Conservation (phyloP, 129 eudicot genomes). For the Chrysanthemum makinoi region DNA sequence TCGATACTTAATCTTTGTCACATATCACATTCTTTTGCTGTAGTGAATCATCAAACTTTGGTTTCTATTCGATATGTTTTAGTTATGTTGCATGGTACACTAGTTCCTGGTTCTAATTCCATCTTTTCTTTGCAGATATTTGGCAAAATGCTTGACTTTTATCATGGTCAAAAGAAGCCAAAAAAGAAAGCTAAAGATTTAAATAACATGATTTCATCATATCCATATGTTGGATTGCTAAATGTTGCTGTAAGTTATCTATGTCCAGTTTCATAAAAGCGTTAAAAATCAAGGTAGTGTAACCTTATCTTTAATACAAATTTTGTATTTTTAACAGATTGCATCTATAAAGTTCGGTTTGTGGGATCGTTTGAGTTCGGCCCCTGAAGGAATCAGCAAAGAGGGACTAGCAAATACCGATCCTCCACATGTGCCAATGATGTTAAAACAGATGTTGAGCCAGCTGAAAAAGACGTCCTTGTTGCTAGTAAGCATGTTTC, state of each 20-base stretch:
- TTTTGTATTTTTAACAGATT: conserved; percentile 45
- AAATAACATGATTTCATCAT: conserved; percentile 30
- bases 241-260: conserved; percentile 77
- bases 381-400: conserved; percentile 36
- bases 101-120: background rate
- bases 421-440: conserved; percentile 28
- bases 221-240: conserved; percentile 70
- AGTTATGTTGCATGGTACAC: background rate
- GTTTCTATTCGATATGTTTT: background rate
- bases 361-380: conserved; percentile 66
- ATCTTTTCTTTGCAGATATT: conserved; percentile 50
- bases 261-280: background rate
- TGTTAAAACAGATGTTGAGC: conserved; percentile 48
- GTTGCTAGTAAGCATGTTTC: conserved; percentile 22
- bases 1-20: background rate
- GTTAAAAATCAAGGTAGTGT: background rate
- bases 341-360: conserved; percentile 69
- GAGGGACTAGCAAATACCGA: conserved; percentile 13
- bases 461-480: conserved; percentile 27
- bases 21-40: background rate
- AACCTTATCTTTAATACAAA: background rate
- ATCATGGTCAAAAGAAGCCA: conserved; percentile 19
- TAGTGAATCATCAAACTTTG: background rate
- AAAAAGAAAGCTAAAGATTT: conserved; percentile 34
- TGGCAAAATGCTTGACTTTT: conserved; percentile 65